phyloP scores from a whole-genome alignment of 2,329 filamentous ascomycete species.

The Fusarium denticulatum region DNA sequence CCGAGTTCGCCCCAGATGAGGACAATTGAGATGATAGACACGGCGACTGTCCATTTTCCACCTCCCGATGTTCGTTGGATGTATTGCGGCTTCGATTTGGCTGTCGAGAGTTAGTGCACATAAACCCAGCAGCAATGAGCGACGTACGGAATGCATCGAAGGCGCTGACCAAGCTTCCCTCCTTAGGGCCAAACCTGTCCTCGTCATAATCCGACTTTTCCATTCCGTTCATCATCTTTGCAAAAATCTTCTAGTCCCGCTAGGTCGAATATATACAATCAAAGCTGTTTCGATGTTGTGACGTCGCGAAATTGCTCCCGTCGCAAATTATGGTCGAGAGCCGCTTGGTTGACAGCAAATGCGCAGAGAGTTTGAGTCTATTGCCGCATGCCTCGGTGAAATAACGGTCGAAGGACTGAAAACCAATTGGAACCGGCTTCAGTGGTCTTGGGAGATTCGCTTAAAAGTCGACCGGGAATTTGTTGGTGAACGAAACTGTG shows the following conservation, averaged over 20 bases:
- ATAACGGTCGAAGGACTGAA: slow-evolving; percentile 7
- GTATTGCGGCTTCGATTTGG: slow-evolving; percentile 96
- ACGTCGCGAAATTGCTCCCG: background rate
- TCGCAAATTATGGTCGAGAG: slow-evolving; percentile 30
- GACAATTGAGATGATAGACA: slow-evolving; percentile 77
- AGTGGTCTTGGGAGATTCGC: slow-evolving; percentile 12
- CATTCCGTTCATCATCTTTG: slow-evolving; percentile 78
- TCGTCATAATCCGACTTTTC: slow-evolving; percentile 74
- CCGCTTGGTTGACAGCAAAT: slow-evolving; percentile 32
- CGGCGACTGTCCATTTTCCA: slow-evolving; percentile 91
- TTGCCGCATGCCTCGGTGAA: slow-evolving; percentile 37
- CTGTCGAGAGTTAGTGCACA: slow-evolving; percentile 57
- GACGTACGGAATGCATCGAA: slow-evolving; percentile 96
- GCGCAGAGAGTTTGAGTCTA: slow-evolving; percentile 20
- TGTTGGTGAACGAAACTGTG: slow-evolving; percentile 11
- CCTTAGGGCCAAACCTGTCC: slow-evolving; percentile 80
- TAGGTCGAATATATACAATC: slow-evolving; percentile 26
- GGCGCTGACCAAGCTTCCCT: slow-evolving; percentile 74
- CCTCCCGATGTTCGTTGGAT: slow-evolving; percentile 84
- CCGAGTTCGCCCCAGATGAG: slow-evolving; percentile 81
- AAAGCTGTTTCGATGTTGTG: background rate
- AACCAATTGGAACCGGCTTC: slow-evolving; percentile 24
- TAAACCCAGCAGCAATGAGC: background rate
- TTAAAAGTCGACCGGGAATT: background rate
- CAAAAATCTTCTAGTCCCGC: slow-evolving; percentile 18